Evolutionary conservation across 352 stramenopile species (phyloP).

Genomic region (Salisapilia sapeloensis): DNA sequence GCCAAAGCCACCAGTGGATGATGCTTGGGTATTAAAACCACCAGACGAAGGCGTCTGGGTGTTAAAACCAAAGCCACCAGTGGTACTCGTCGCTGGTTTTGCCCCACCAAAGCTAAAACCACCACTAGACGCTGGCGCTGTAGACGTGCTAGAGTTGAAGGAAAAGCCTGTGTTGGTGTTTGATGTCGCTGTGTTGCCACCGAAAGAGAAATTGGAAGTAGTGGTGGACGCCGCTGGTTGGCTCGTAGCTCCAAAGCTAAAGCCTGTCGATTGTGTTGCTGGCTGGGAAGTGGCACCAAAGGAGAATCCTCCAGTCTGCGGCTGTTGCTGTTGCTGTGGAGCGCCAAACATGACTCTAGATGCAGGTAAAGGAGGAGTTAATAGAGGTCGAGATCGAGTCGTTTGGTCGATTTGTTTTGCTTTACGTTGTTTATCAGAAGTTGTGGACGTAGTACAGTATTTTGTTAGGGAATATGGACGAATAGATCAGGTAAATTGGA

Average conservation of each 20-base stretch:
- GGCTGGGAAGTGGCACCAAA: conserved; percentile 9
- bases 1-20: conserved; percentile 1
- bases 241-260: conserved; percentile 11
- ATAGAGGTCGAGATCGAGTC: no score
- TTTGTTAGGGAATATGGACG: no score
- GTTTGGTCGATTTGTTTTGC: no score
- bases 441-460: no score
- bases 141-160: conserved; percentile 19
- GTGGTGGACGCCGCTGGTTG: conserved; percentile 6
- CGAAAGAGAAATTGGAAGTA: conserved; percentile 34
- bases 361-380: no score
- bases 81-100: conserved; percentile 5
- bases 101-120: conserved; percentile 10
- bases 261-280: conserved; percentile 9
- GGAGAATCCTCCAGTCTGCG: conserved; percentile 5
- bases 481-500: no score
- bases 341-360: no score
- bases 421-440: no score
- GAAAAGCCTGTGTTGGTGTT: conserved; percentile 7
- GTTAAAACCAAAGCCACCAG: conserved; percentile 7
- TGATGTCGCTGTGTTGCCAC: conserved; percentile 6
- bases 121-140: conserved; percentile 1
- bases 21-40: conserved; percentile 9
- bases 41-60: conserved; percentile 7
- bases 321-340: no score